These are phyloP conservation scores for Hippophae rhamnoides DNA, from an alignment of 306 rosid genomes.

Conservation along the genomic window DNA sequence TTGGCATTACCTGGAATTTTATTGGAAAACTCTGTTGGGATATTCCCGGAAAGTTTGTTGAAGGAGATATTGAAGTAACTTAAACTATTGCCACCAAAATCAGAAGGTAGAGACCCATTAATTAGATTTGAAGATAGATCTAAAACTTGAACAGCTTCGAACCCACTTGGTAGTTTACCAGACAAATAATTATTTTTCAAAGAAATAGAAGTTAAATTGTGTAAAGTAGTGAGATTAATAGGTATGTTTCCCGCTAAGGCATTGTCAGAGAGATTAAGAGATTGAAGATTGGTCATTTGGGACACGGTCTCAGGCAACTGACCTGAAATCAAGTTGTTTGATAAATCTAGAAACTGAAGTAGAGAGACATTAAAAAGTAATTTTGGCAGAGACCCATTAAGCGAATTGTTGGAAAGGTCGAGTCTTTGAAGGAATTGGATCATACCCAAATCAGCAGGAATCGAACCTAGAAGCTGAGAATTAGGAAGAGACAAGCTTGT, in stretches of 20 bases:
- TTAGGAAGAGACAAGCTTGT: conserved; percentile 40
- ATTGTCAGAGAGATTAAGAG: conserved; percentile 76
- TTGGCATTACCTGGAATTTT: conserved; percentile 44
- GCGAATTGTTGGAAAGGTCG: conserved; percentile 71
- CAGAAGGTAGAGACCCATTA: conserved; percentile 56
- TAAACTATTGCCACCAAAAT: conserved; percentile 44
- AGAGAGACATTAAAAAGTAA: conserved; percentile 43
- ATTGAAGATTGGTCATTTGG: conserved; percentile 28
- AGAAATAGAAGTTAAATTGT: conserved; percentile 31
- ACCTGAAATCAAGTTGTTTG: conserved; percentile 49
- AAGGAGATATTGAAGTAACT: conserved; percentile 52
- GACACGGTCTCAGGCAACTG: conserved; percentile 35
- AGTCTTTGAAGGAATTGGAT: conserved; percentile 52
- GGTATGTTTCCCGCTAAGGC: conserved; percentile 67
- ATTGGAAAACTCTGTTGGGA: conserved; percentile 36
- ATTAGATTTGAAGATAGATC: conserved; percentile 79
- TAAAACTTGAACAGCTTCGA: conserved; percentile 30
- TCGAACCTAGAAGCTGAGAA: conserved; percentile 53
- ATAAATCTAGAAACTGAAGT: conserved; percentile 48
- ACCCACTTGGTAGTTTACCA: conserved; percentile 41
- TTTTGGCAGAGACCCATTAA: conserved; percentile 67
- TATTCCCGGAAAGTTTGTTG: conserved; percentile 60
- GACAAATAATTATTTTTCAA: conserved; percentile 59
- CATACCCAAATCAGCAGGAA: conserved; percentile 64
- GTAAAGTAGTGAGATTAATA: conserved; percentile 28